A percentile compares a stretch with the other conserved stretches of the same genome.
phyloP scores from a whole-genome alignment of 176 grass and related monocot species.

The Areca catechu region DNA sequence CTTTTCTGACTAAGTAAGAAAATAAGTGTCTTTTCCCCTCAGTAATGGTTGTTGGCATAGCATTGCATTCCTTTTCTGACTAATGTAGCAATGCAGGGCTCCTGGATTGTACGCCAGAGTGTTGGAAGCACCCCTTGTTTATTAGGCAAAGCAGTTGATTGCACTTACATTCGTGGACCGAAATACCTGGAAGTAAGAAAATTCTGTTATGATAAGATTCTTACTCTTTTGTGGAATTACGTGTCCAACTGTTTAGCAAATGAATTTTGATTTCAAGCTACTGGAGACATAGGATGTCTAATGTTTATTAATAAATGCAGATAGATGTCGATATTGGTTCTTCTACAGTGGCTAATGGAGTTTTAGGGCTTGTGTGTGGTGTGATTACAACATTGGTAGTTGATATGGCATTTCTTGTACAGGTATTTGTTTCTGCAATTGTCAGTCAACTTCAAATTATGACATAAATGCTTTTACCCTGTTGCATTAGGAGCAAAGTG shows the following conservation, averaged over 20 bases:
- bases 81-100: conserved; percentile 34
- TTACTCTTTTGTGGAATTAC: too few relatives aligned
- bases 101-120: conserved; percentile 97
- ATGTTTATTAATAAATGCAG: conserved; percentile 37
- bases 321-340: conserved; percentile 98
- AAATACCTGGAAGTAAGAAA: conserved; percentile 78
- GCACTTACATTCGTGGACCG: conserved; percentile 76
- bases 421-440: conserved; percentile 37
- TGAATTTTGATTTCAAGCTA: neutral
- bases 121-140: conserved; percentile 95
- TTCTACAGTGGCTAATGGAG: conserved; percentile 95
- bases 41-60: too few relatives aligned
- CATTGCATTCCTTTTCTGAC: too few relatives aligned
- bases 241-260: too few relatives aligned
- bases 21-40: too few relatives aligned
- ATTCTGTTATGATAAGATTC: neutral
- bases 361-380: conserved; percentile 78
- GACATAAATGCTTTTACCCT: neutral
- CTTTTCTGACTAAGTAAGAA: too few relatives aligned
- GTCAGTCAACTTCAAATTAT: neutral
- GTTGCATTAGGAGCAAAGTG: too few relatives aligned
- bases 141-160: conserved; percentile 91
- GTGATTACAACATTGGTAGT: conserved; percentile 91
- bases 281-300: conserved; percentile 10
- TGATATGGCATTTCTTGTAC: conserved; percentile 97